A percentile compares a stretch with the other conserved stretches of the same genome.
These are phyloP conservation scores for Fraxinus xanthoxyloides DNA, from an alignment of 305 asterid genomes.

Conservation along the genomic window DNA sequence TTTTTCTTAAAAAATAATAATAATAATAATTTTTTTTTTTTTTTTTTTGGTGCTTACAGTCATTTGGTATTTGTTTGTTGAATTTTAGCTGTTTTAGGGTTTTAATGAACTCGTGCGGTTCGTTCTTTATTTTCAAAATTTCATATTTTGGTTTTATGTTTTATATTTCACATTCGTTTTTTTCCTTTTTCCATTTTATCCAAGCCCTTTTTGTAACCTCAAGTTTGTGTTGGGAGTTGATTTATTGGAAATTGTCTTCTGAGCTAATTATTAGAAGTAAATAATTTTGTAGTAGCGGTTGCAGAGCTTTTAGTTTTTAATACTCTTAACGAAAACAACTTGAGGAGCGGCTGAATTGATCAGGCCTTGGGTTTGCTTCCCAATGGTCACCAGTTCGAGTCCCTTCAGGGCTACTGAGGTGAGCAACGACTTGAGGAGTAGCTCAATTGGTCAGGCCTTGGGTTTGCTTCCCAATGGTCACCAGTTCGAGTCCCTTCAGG, in stretches of 20 bases:
- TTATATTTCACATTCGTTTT: background rate
- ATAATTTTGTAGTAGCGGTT: background rate
- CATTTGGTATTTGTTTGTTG: background rate
- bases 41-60: slow-evolving; percentile 9
- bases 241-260: background rate
- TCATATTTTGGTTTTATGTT: background rate
- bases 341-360: too few relatives aligned
- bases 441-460: too few relatives aligned
- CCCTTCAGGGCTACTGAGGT: too few relatives aligned
- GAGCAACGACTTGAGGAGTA: too few relatives aligned
- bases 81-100: background rate
- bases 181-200: too few relatives aligned
- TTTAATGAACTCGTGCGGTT: slow-evolving; percentile 11
- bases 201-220: background rate
- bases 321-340: background rate
- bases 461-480: too few relatives aligned
- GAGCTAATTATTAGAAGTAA: background rate
- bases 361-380: too few relatives aligned
- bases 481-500: too few relatives aligned
- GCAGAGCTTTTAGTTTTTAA: background rate
- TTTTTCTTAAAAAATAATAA: slow-evolving; percentile 16
- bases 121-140: background rate
- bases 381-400: too few relatives aligned
- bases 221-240: background rate
- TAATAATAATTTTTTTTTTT: slow-evolving; percentile 6